Evolutionary conservation across 139 green algal species (phyloP).

Genomic region (Zygnema circumcarinatum): DNA sequence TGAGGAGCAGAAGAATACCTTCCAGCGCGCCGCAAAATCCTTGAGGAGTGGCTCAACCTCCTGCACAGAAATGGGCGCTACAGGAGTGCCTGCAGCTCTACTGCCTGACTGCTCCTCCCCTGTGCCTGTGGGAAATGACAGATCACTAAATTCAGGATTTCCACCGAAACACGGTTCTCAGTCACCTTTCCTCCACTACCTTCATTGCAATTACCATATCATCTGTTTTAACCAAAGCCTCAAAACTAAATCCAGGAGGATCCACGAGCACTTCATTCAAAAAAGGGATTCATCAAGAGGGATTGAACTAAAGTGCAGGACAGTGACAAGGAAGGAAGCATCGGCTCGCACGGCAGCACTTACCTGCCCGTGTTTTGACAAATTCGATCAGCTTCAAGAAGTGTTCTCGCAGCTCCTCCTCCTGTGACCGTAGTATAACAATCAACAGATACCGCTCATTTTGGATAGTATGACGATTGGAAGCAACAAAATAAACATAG

Average conservation of each 20-base stretch:
- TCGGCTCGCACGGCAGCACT: too few species aligned
- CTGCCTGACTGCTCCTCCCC: constrained; percentile 1
- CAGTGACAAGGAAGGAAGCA: too few species aligned
- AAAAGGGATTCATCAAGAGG: too few species aligned
- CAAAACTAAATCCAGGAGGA: too few species aligned
- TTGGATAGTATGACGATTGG: neutral
- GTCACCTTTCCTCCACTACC: too few species aligned
- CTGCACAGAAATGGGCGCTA: constrained; percentile 30
- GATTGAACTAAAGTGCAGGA: too few species aligned
- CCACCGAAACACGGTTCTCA: too few species aligned
- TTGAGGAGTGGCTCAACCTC: constrained; percentile 68
- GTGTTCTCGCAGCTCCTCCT: constrained; percentile 81
- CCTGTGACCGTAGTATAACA: constrained; percentile 57
- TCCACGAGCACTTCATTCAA: too few species aligned
- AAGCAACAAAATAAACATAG: neutral
- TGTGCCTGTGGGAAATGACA: neutral
- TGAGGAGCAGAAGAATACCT: constrained; percentile 54
- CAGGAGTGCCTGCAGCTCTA: neutral
- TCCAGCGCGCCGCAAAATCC: constrained; percentile 81
- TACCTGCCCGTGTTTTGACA: constrained; percentile 68
- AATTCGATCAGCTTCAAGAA: constrained; percentile 80
- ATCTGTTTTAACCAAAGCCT: too few species aligned
- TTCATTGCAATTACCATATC: too few species aligned
- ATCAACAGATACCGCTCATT: neutral
- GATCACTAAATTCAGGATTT: too few species aligned